Evolutionary conservation across 2,329 filamentous ascomycete species (phyloP).

Genomic region (Ophiostoma piceae): DNA sequence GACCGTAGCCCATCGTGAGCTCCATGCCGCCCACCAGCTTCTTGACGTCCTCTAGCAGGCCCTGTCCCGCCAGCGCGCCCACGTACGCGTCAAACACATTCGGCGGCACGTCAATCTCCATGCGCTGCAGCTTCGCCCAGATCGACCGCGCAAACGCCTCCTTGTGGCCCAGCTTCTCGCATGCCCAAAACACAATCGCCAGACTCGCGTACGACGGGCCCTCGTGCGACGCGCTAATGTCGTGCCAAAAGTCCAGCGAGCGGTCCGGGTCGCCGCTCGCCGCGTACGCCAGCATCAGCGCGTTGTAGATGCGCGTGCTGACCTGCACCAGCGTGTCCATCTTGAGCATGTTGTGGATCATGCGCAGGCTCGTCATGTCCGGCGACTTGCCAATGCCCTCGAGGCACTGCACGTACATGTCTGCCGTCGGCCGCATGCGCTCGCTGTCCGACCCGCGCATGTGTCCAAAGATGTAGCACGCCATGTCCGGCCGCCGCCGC

Average conservation of each 20-base stretch:
- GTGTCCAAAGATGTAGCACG: conserved; percentile 78
- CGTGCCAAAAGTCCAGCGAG: conserved; percentile 74
- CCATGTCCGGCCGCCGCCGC: conserved; percentile 75
- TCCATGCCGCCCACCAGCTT: conserved; percentile 62
- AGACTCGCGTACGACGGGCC: conserved; percentile 80
- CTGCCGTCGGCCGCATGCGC: conserved; percentile 59
- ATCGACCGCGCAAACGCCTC: conserved; percentile 59
- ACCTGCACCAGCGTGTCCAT: conserved; percentile 77
- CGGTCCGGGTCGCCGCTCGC: conserved; percentile 59
- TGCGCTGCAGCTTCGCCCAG: conserved; percentile 63
- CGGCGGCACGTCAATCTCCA: conserved; percentile 74
- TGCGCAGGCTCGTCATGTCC: conserved; percentile 55
- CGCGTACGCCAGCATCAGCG: conserved; percentile 80
- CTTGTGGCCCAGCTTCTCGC: conserved; percentile 54
- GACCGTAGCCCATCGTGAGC: conserved; percentile 58
- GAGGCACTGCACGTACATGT: conserved; percentile 74
- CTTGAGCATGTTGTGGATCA: conserved; percentile 90
- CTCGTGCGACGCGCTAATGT: conserved; percentile 77
- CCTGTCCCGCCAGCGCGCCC: conserved; percentile 68
- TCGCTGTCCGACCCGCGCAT: conserved; percentile 74
- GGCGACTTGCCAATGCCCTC: conserved; percentile 59
- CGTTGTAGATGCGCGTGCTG: conserved; percentile 72
- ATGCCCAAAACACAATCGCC: conserved; percentile 72
- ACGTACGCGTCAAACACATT: conserved; percentile 71
- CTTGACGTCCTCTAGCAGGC: conserved; percentile 62